phyloP scores from a whole-genome alignment of 805 yeast species.

The Metschnikowia cerradonensis region DNA sequence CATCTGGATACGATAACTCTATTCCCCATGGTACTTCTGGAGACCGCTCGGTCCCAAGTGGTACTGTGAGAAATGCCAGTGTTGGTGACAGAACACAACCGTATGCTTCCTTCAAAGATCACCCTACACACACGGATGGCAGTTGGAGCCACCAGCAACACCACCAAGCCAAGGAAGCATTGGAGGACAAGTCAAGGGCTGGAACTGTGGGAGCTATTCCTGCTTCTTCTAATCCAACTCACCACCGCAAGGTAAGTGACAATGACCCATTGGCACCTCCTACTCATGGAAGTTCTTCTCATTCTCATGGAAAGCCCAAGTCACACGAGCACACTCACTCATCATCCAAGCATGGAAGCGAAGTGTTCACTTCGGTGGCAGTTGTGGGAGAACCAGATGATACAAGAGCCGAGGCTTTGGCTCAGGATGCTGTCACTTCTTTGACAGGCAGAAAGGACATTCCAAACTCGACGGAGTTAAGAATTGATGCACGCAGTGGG shows the following conservation, averaged over 20 bases:
- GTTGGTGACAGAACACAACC: constrained; percentile 1
- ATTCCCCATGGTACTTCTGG: neutral
- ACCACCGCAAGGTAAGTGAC: neutral
- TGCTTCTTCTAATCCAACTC: neutral
- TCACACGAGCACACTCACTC: neutral
- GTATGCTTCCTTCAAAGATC: constrained; percentile 1
- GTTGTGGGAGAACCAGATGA: constrained; percentile 27
- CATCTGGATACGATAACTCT: neutral
- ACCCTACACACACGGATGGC: neutral
- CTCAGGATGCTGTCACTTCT: constrained; percentile 23
- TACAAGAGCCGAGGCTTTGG: constrained; percentile 25
- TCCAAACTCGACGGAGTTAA: constrained; percentile 22
- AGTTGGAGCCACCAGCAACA: neutral
- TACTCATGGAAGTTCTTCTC: neutral
- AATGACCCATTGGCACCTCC: neutral
- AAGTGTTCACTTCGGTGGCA: constrained; percentile 23
- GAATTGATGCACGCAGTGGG: constrained; percentile 30
- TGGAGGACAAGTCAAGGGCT: neutral
- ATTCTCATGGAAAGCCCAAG: neutral
- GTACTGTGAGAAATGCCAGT: neutral
- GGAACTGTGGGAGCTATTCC: neutral
- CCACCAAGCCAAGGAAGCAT: neutral
- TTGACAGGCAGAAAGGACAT: constrained; percentile 23
- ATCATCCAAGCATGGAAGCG: neutral
- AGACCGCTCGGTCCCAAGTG: neutral